Conservation (phyloP, 129 eudicot genomes). For the Daucus carota region DH1_v3.0 NC_030386.2:16314001-16314500, state of each 20-base stretch:
- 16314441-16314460: conserved; percentile 97
- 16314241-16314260: conserved; percentile 94
- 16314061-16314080: conserved; percentile 79
- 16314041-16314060: conserved; percentile 91
- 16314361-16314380: conserved; percentile 99
- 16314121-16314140: not conserved
- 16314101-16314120: not conserved
- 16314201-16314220: conserved; percentile 56
- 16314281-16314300: conserved; percentile 87
- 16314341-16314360: conserved; percentile 66
- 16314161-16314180: too few relatives aligned
- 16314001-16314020: conserved; percentile 21
- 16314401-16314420: conserved; percentile 89
- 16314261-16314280: conserved; percentile 92
- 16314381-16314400: conserved; percentile 84
- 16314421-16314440: conserved; percentile 89
- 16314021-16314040: conserved; percentile 73
- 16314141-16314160: too few relatives aligned
- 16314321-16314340: conserved; percentile 72
- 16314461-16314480: conserved; percentile 74
- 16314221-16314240: conserved; percentile 49
- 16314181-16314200: too few relatives aligned
- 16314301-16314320: conserved; percentile 95
- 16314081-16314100: not conserved
- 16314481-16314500: too few relatives aligned